A percentile compares a stretch with the other conserved stretches of the same genome.
phyloP scores from a whole-genome alignment of 441 rosid genomes.

The Capsella rubella region DNA sequence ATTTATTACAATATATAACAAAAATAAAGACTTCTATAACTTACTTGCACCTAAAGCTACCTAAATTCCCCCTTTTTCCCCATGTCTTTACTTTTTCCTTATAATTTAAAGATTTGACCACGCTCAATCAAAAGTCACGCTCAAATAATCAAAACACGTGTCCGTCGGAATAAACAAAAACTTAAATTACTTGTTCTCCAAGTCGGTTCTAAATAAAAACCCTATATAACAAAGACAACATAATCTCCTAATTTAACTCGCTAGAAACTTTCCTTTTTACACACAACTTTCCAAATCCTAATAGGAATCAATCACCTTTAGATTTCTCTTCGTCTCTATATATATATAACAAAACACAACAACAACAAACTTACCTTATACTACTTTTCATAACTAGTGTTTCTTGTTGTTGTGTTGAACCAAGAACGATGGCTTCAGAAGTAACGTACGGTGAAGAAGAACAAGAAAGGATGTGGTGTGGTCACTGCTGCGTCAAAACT shows the following conservation, averaged over 20 bases:
- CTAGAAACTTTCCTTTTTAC: slow-evolving; percentile 2
- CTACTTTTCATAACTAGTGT: background rate
- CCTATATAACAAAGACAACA: slow-evolving; percentile 9
- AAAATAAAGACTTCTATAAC: background rate
- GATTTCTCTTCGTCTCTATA: slow-evolving; percentile 8
- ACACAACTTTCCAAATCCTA: slow-evolving; percentile 13
- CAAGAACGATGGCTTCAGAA: slow-evolving; percentile 1
- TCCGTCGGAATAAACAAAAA: background rate
- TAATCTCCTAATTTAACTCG: background rate
- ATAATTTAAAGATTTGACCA: background rate
- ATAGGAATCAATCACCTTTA: slow-evolving; percentile 5
- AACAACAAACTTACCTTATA: background rate
- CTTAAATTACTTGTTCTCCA: slow-evolving; percentile 17
- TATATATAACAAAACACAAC: background rate
- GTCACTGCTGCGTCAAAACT: slow-evolving; percentile 37
- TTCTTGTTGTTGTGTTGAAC: slow-evolving; percentile 4
- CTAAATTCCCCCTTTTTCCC: background rate
- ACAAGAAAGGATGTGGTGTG: slow-evolving; percentile 34
- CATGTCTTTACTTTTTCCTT: background rate
- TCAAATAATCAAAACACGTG: background rate
- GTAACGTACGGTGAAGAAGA: background rate
- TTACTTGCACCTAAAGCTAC: slow-evolving; percentile 14
- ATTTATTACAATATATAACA: no score
- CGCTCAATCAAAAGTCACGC: background rate
- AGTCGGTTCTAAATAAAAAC: background rate